Conservation (phyloP, 176 grass and related monocot genomes). For the Aegilops longissima region DNA sequence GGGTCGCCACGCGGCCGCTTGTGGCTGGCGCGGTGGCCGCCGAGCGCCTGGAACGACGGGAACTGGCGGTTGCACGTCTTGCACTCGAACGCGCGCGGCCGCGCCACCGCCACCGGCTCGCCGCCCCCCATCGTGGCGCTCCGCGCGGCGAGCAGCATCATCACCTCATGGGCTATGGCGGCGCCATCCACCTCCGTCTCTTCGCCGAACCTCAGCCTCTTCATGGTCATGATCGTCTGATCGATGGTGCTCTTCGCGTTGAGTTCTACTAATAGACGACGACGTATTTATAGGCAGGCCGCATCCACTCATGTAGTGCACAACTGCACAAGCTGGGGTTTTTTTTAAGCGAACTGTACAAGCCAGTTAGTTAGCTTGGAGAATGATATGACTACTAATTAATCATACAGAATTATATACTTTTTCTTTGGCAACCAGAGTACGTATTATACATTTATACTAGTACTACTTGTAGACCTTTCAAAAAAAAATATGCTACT, state of each 20-base stretch:
- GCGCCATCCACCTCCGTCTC: slow-evolving; percentile 31
- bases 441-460: too few relatives aligned
- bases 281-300: background rate
- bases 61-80: slow-evolving; percentile 60
- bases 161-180: slow-evolving; percentile 33
- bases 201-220: slow-evolving; percentile 28
- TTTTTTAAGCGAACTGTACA: too few relatives aligned
- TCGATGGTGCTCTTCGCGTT: background rate
- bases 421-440: too few relatives aligned
- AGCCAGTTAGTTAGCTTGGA: background rate
- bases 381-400: background rate
- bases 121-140: slow-evolving; percentile 1
- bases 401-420: background rate
- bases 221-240: background rate
- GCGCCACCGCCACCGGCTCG: background rate
- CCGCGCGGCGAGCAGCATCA: slow-evolving; percentile 32
- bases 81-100: slow-evolving; percentile 54
- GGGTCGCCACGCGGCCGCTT: slow-evolving; percentile 29
- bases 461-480: background rate
- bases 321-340: background rate
- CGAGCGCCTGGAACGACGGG: slow-evolving; percentile 70
- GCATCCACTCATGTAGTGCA: background rate
- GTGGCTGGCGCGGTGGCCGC: slow-evolving; percentile 64
- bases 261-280: background rate
- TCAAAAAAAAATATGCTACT: background rate